These are phyloP conservation scores for Saprolegnia diclina DNA, from an alignment of 352 stramenopile genomes.

Conservation along the genomic window DNA sequence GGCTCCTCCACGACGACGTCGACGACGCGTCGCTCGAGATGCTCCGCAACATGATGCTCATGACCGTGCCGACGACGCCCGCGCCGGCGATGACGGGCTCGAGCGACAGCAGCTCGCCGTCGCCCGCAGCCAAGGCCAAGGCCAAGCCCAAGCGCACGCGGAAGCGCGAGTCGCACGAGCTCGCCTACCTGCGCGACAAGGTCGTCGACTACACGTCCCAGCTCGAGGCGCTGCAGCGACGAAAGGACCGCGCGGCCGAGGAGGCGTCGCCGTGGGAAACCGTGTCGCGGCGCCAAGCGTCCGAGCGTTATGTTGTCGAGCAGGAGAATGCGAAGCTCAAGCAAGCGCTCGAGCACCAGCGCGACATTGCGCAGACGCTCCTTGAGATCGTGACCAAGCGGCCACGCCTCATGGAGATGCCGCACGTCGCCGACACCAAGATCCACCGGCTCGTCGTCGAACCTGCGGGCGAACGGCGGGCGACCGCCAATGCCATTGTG, in stretches of 20 bases:
- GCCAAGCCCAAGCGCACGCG: slow-evolving; percentile 7
- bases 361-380: slow-evolving; percentile 12
- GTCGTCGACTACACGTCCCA: slow-evolving; percentile 19
- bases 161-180: slow-evolving; percentile 8
- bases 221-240: background rate
- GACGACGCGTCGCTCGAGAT: slow-evolving; percentile 7
- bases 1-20: slow-evolving; percentile 1
- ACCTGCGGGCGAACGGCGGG: background rate
- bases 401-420: slow-evolving; percentile 1
- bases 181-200: slow-evolving; percentile 15
- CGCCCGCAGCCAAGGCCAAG: background rate
- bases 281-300: slow-evolving; percentile 12
- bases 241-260: slow-evolving; percentile 3
- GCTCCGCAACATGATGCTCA: slow-evolving; percentile 12
- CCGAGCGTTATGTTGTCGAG: slow-evolving; percentile 7
- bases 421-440: background rate
- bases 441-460: background rate
- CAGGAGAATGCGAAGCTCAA: slow-evolving; percentile 22
- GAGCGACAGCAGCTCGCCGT: background rate
- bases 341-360: slow-evolving; percentile 9
- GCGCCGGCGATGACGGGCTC: background rate
- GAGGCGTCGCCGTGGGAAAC: slow-evolving; percentile 10
- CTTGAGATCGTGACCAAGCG: slow-evolving; percentile 18
- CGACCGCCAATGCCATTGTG: slow-evolving; percentile 9
- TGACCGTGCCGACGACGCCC: background rate